Evolutionary conservation across 768 basidiomycete species (phyloP), one percentile per base, ranked within the genome.

Genomic region (Mycena albidolilacea): DNA sequence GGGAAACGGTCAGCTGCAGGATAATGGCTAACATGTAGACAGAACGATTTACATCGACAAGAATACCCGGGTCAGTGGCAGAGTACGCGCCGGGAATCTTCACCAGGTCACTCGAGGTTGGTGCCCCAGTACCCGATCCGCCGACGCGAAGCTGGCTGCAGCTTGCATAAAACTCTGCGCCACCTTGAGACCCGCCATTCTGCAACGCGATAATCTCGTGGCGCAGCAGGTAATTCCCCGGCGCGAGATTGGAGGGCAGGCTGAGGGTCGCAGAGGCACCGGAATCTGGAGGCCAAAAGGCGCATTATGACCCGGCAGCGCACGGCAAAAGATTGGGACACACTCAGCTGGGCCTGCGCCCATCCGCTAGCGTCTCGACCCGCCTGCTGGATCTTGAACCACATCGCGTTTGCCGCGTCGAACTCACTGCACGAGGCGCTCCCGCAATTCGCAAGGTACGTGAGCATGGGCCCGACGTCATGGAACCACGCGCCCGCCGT

Each of bases 151-250:
- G 78, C 81, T 91, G 87, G 3, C 87, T 85, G 80, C 94, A 96
- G 37, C 89, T 88, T 0, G 92, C 91, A 79, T 96, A 96, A 81
- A 95, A 95, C 81, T 96, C 94, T 0, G 93, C 94, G 21, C 92
- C 92, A 7, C 90, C 90, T 19, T 78, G 11, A 2, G 77, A 74
- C n/a, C 78, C 84, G 7, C 87, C 93, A 58, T 91, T 86, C 77
- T 95, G 94, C 15, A 95, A 88, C 11, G 92, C 91, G 79, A 95
- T 91, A 80, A 95, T 92, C 79, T 95, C 94, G 79, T 94, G 91
- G 1, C 94, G 92, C 78, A 95, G 80, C 70, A 95, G 84, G 80
- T 95, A 95, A 75, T 92, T 89, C 6, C 94, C 94, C 3, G 91
- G 82, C 3, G 89, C 85, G 66, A 95, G 79, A 57, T 86, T 87